These are phyloP conservation scores for Pichia sp. DNA, from an alignment of 1,139 yeast species.

Conservation along the genomic window DNA sequence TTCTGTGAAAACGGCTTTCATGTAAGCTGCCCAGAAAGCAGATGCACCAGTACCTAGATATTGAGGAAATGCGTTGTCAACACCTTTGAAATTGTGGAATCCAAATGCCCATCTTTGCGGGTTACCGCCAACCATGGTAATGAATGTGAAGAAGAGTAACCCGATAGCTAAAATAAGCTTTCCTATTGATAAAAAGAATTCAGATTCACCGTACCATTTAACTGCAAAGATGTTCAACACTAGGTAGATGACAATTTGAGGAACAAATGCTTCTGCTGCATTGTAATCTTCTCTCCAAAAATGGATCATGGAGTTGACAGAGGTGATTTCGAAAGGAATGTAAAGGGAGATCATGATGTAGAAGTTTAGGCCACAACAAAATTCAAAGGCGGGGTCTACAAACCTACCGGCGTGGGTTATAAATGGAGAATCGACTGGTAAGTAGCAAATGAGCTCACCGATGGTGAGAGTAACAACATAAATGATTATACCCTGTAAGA, in stretches of 20 bases:
- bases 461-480: constrained; percentile 40
- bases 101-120: constrained; percentile 58
- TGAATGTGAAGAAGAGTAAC: constrained; percentile 42
- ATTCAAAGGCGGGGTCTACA: constrained; percentile 48
- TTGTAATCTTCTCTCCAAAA: constrained; percentile 49
- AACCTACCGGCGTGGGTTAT: constrained; percentile 49
- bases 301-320: constrained; percentile 47
- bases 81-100: constrained; percentile 56
- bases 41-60: constrained; percentile 41
- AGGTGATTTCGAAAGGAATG: constrained; percentile 49
- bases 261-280: constrained; percentile 44
- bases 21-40: constrained; percentile 57
- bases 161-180: constrained; percentile 53
- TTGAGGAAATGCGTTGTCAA: constrained; percentile 53
- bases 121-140: constrained; percentile 51
- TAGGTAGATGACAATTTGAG: constrained; percentile 35
- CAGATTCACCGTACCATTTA: constrained; percentile 54
- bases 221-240: constrained; percentile 40
- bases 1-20: constrained; percentile 50
- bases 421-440: constrained; percentile 48
- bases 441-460: constrained; percentile 48
- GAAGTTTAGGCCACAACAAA: constrained; percentile 32
- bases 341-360: constrained; percentile 46
- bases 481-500: constrained; percentile 42
- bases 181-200: constrained; percentile 55